Evolutionary conservation across 805 yeast genomes (phyloP), one percentile per base, ranked within the genome.

Genomic region (Vanderwaltozyma verrucispora): DNA sequence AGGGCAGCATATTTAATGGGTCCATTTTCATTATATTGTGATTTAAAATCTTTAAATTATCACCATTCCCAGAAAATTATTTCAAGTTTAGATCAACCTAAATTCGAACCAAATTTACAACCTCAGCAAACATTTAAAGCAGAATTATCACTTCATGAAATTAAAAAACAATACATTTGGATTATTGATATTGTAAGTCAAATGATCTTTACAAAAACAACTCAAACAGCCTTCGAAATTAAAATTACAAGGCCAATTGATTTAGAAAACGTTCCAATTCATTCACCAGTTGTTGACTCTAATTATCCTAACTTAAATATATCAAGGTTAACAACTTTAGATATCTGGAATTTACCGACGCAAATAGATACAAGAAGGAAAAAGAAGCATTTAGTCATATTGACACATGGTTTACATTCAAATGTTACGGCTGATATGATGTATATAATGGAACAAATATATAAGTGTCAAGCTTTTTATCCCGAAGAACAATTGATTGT

Each of bases 351-450:
- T 51, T 51, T 72, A 30, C 85, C 86, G 0, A 59, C 36, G 38
- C 36, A 32, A 23, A 17, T 32, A 3, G 4, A 15, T 23, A 38
- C 29, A 14, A 16, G 7, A 8, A 17, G 19, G 20, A 77, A 78
- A 11, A 66, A 71, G 4, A 54, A 50, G 31, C 94, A 83, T 59
- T 62, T 83, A 43, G 85, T 82, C 14, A 58, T 83, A 1, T 52
- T 82, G 28, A 78, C 88, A 0, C 94, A 83, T 57, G 94, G 94
- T 0, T 60, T 83, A 28, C 88, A 80, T 55, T 79, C 89, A 1
- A 83, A 83, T 51, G 73, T 77, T 0, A 71, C 83, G 1, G 77
- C 87, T 1, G 94, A 83, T 55, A 71, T 83, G 83, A 63, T 72
- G 24, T 82, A 79, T 47, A 49, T 83, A 32, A 82, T 80, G 48